These are phyloP conservation scores for Saccharomycodes ludwigii DNA, from an alignment of 805 yeast genomes.

Conservation along the genomic window DNA sequence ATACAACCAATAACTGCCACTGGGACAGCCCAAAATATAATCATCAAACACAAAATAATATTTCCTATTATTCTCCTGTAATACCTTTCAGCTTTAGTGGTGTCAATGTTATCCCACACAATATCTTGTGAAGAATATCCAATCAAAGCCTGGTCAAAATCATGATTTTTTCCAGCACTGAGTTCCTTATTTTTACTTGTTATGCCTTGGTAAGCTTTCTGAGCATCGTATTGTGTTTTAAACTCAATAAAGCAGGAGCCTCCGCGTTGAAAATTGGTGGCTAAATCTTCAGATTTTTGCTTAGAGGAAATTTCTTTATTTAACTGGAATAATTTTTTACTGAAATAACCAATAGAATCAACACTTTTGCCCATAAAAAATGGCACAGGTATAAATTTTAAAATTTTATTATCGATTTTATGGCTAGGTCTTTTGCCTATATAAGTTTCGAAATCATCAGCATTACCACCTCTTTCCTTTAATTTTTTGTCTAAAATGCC, in stretches of 20 bases:
- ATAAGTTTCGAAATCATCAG: constrained; percentile 43
- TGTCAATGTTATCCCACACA: constrained; percentile 66
- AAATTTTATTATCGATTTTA: constrained; percentile 37
- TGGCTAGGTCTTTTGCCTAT: constrained; percentile 80
- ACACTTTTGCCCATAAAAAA: constrained; percentile 68
- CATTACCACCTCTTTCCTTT: constrained; percentile 17
- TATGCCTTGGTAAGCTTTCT: constrained; percentile 59
- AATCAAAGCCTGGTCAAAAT: constrained; percentile 34
- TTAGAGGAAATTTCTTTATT: constrained; percentile 48
- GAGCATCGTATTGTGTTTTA: constrained; percentile 75
- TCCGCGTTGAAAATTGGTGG: constrained; percentile 32
- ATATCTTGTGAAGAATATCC: constrained; percentile 74
- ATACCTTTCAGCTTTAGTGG: constrained; percentile 44
- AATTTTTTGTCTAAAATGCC: constrained; percentile 26
- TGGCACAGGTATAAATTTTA: constrained; percentile 24
- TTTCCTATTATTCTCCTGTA: constrained; percentile 46
- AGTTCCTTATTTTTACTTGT: background rate
- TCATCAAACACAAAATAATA: constrained; percentile 49
- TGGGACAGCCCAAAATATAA: constrained; percentile 92
- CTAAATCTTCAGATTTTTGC: constrained; percentile 45
- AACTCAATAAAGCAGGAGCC: constrained; percentile 76
- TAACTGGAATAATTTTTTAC: constrained; percentile 53
- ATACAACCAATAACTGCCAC: constrained; percentile 95
- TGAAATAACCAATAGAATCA: constrained; percentile 65
- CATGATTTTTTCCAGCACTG: constrained; percentile 1